Evolutionary conservation across 805 yeast species (phyloP).

Genomic region (Torulaspora indica): DNA sequence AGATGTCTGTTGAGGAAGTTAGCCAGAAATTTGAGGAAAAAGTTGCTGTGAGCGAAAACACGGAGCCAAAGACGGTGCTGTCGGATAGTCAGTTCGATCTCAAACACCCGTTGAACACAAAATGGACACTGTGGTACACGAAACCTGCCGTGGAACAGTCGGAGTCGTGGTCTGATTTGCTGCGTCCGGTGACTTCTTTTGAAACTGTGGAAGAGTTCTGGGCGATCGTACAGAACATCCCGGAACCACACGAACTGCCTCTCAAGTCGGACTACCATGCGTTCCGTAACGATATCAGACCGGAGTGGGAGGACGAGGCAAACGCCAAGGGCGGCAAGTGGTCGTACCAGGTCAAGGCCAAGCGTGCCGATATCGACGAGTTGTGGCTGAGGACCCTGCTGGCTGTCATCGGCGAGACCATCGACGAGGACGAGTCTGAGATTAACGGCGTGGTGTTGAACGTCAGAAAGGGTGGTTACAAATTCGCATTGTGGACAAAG

Average conservation of each 20-base stretch:
- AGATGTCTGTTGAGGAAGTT: conserved; percentile 37
- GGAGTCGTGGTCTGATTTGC: conserved; percentile 87
- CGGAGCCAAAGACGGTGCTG: conserved; percentile 31
- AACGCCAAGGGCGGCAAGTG: conserved; percentile 93
- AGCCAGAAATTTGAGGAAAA: conserved; percentile 32
- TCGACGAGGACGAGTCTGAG: conserved; percentile 76
- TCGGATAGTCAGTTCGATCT: conserved; percentile 34
- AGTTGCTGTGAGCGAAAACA: conserved; percentile 23
- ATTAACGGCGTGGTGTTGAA: conserved; percentile 93
- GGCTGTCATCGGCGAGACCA: conserved; percentile 91
- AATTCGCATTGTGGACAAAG: conserved; percentile 91
- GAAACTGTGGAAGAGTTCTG: conserved; percentile 97
- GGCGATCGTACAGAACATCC: conserved; percentile 94
- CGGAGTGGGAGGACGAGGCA: conserved; percentile 95
- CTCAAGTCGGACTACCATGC: conserved; percentile 89
- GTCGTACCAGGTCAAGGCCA: conserved; percentile 71
- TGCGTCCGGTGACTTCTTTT: conserved; percentile 89
- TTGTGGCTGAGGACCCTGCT: conserved; percentile 87
- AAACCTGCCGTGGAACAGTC: conserved; percentile 76
- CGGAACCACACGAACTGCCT: conserved; percentile 87
- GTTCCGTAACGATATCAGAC: conserved; percentile 89
- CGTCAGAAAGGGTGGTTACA: conserved; percentile 74
- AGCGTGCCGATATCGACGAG: conserved; percentile 66
- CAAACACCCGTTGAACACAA: conserved; percentile 79
- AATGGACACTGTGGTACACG: conserved; percentile 97